phyloP scores from a whole-genome alignment of 768 basidiomycete species.

The Steccherinum ochraceum region DNA sequence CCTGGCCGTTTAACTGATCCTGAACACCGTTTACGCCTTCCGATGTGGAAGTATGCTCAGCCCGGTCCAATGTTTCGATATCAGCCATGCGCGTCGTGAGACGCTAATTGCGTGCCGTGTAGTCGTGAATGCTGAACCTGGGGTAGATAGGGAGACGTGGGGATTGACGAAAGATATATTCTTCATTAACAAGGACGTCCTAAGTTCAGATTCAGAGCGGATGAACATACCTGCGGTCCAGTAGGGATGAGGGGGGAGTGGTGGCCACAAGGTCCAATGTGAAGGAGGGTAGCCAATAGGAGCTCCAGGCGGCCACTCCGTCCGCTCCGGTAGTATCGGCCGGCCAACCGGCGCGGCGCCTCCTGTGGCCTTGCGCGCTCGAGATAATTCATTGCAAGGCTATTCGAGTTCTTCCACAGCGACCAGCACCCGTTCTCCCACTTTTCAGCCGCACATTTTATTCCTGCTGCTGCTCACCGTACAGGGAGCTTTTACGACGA shows the following conservation, averaged over 20 bases:
- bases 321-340: background rate
- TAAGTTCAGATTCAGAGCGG: too few species aligned
- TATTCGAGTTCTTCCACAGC: too few species aligned
- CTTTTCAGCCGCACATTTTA: too few species aligned
- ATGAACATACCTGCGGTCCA: background rate
- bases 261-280: background rate
- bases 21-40: slow-evolving; percentile 10
- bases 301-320: slow-evolving; percentile 6
- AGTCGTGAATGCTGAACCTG: slow-evolving; percentile 1
- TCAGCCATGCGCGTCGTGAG: slow-evolving; percentile 78
- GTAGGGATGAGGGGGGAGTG: background rate
- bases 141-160: background rate
- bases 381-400: too few species aligned
- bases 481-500: slow-evolving; percentile 6
- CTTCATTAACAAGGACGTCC: too few species aligned
- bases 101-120: slow-evolving; percentile 39
- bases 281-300: slow-evolving; percentile 13
- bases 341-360: slow-evolving; percentile 1
- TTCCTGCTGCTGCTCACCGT: too few species aligned
- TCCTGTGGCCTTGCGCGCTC: too few species aligned
- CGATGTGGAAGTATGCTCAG: slow-evolving; percentile 31
- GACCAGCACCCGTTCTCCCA: too few species aligned
- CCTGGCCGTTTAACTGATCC: background rate
- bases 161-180: background rate
- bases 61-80: slow-evolving; percentile 44